Conservation (phyloP, 805 yeast species). For the Yarrowia sp. region DNA sequence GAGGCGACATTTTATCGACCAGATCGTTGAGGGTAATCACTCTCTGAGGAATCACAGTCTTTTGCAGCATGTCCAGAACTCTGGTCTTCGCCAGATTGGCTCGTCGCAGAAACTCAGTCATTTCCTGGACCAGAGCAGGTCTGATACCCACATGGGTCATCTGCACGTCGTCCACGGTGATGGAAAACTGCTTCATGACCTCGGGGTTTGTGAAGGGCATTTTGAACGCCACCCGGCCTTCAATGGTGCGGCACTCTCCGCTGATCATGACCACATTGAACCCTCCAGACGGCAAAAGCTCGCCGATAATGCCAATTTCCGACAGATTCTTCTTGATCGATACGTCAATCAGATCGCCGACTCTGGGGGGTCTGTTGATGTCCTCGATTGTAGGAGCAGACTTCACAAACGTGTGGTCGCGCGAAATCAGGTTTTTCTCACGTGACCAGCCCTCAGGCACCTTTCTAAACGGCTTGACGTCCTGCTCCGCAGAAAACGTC, state of each 20-base stretch:
- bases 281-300: not conserved
- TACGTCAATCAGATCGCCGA: conserved; percentile 7
- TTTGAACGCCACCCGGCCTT: not conserved
- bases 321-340: conserved; percentile 4
- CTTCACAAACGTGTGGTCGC: not conserved
- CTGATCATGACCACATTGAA: conserved; percentile 7
- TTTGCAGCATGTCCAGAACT: not conserved
- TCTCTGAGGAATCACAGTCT: conserved; percentile 1
- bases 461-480: not conserved
- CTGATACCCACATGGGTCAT: conserved; percentile 10
- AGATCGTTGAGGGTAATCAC: conserved; percentile 19
- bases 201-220: conserved; percentile 18
- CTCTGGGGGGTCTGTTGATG: conserved; percentile 9
- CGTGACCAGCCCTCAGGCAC: conserved; percentile 7
- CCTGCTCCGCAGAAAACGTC: not conserved
- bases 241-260: not conserved
- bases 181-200: not conserved
- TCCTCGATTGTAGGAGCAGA: not conserved
- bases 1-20: not conserved
- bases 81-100: not conserved
- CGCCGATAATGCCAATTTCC: conserved; percentile 14
- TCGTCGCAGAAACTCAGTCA: conserved; percentile 8
- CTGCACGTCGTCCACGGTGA: not conserved
- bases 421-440: not conserved
- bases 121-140: conserved; percentile 10